These are phyloP conservation scores for Acer campestre DNA, from an alignment of 345 rosid species.

Conservation along the genomic window DNA sequence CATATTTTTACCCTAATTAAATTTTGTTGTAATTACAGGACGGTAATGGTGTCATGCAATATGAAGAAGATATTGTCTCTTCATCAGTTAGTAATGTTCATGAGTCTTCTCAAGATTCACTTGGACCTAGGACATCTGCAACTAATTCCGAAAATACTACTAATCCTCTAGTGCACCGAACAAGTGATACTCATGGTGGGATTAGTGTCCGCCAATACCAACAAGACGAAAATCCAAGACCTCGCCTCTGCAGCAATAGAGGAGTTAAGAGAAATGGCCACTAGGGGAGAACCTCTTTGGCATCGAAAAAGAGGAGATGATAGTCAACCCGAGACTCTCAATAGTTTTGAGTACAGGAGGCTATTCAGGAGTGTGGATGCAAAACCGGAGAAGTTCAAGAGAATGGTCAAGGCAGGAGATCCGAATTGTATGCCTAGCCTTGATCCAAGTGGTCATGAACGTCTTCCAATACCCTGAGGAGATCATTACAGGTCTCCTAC, in stretches of 20 bases:
- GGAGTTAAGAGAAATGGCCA: conserved; percentile 31
- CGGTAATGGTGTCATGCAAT: background rate
- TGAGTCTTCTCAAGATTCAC: conserved; percentile 18
- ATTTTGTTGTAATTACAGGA: background rate
- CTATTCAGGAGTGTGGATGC: no score
- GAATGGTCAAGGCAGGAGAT: no score
- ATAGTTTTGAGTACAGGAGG: no score
- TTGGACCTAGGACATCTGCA: background rate
- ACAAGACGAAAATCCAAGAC: conserved; percentile 24
- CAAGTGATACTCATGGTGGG: conserved; percentile 44
- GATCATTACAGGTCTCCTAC: no score
- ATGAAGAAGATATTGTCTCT: conserved; percentile 2
- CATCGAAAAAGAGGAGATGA: background rate
- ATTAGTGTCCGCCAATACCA: conserved; percentile 26
- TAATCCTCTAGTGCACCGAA: conserved; percentile 8
- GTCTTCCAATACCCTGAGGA: no score
- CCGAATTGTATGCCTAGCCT: no score
- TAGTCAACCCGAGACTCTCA: conserved; percentile 17
- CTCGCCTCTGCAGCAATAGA: conserved; percentile 33
- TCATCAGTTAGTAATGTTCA: background rate
- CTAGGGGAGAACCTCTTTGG: conserved; percentile 40
- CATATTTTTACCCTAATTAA: background rate
- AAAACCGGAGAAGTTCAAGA: no score
- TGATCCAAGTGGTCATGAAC: no score
- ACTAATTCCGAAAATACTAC: background rate